Evolutionary conservation across 202 grass and related monocot species (phyloP), one percentile per base, ranked within the genome.

Genomic region (Saccharum hybrid): DNA sequence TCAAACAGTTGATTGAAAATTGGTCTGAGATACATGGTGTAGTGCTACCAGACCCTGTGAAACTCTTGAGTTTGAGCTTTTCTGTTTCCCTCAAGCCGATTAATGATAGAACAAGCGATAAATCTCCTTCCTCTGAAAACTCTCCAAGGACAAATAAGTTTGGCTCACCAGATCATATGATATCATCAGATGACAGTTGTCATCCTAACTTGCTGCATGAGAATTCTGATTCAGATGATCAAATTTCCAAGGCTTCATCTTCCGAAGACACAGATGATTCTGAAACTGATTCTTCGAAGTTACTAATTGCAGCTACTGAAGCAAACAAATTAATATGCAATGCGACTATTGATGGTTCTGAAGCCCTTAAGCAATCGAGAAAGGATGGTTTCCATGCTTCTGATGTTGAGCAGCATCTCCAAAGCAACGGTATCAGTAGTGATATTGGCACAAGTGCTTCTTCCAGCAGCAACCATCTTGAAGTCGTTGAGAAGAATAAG

Each of bases 1-100:
- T 96, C 62, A 96, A 93, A 88, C 86, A 88, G 16, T 82, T 96
- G 74, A 96, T 96, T 81, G 90, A 89, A 40, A 93, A 96, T 78
- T 96, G 93, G 93, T 80, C 33, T 16, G 90, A 96, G 74, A 86
- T 91, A 66, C 88, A 96, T 86, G 84, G 86, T 61, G 87, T 96
- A 73, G 81, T 75, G 63, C 89, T 96, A 75, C 93, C 93, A 60
- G 93, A 96, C 80, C 93, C 90, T 48, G 63, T 83, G 45, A 85
- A 89, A 72, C 83, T 86, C 49, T 89, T 89, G 78, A 83, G 49
- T 70, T 75, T 49, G 74, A 88, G 81, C 86, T 87, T 92, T 71
- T 86, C 81, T 81, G 76, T 36, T 72, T 79, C 66, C 71, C 81
- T 77, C 23, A 70, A 71, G 59, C 69, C 83, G 49, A 71, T 16